Conservation (phyloP, 2,329 filamentous ascomycete genomes). For the Aspergillus chevalieri region DNA sequence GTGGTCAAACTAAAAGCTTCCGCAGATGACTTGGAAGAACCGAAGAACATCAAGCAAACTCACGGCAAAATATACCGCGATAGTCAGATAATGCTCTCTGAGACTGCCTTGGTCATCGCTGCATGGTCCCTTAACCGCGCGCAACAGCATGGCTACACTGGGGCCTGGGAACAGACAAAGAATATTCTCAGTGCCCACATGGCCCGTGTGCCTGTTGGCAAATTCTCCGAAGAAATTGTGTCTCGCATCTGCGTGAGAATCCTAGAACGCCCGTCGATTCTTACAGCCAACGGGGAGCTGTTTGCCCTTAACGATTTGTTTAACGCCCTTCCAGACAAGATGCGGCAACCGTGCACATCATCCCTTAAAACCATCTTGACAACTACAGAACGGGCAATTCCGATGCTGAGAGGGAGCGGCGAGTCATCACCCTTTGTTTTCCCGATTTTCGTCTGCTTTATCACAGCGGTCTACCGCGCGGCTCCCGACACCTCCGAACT, state of each 20-base stretch:
- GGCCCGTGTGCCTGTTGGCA: conserved; percentile 22
- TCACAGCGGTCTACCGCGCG: conserved; percentile 20
- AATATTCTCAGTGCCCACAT: conserved; percentile 24
- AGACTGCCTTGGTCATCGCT: conserved; percentile 35
- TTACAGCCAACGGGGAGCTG: conserved; percentile 31
- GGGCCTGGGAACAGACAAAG: conserved; percentile 23
- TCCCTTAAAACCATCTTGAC: conserved; percentile 20
- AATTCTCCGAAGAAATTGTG: conserved; percentile 22
- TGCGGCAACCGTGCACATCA: conserved; percentile 17
- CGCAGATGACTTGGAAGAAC: conserved; percentile 21
- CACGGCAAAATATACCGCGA: conserved; percentile 39
- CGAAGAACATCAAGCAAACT: conserved; percentile 34
- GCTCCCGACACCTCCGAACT: conserved; percentile 15
- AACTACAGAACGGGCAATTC: conserved; percentile 14
- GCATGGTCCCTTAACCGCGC: conserved; percentile 35
- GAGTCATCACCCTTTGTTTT: conserved; percentile 23
- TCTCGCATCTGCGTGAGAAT: conserved; percentile 27
- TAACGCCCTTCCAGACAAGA: conserved; percentile 20
- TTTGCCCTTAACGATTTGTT: conserved; percentile 28
- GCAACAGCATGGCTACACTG: conserved; percentile 18
- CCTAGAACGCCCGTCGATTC: conserved; percentile 26
- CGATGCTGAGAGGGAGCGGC: conserved; percentile 12
- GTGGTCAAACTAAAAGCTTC: conserved; percentile 29
- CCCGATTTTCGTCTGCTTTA: conserved; percentile 28
- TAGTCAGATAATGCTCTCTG: conserved; percentile 34